These are phyloP conservation scores for Choiromyces venosus DNA, from an alignment of 495 filamentous ascomycete species.

Conservation along the genomic window DNA sequence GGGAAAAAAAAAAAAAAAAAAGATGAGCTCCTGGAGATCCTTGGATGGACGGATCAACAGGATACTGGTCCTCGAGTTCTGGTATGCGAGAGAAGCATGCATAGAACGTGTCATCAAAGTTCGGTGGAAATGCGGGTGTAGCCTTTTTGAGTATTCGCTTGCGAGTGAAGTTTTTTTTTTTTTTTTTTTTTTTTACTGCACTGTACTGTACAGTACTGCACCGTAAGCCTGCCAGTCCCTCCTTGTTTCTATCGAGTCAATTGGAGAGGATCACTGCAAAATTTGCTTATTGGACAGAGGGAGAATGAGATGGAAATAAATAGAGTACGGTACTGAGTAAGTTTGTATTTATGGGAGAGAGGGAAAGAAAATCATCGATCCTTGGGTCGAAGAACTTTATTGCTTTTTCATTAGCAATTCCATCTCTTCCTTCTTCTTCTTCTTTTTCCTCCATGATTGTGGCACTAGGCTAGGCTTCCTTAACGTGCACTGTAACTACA, in stretches of 20 bases:
- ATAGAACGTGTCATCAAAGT: slow-evolving; percentile 29
- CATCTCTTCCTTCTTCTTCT: too few species aligned
- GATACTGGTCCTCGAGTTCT: not conserved
- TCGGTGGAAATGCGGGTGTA: not conserved
- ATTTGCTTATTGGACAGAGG: not conserved
- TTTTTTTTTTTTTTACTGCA: too few species aligned
- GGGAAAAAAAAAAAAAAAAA: not conserved
- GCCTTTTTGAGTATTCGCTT: not conserved
- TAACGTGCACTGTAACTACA: not conserved
- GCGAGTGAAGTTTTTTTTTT: too few species aligned
- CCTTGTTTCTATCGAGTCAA: not conserved
- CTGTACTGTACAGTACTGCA: not conserved
- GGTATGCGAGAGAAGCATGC: slow-evolving; percentile 27
- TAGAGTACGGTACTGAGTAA: not conserved
- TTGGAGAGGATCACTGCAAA: not conserved
- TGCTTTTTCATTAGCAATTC: not conserved
- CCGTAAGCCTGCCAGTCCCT: not conserved
- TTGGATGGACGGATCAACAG: not conserved
- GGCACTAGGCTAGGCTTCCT: not conserved
- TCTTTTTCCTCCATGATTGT: not conserved
- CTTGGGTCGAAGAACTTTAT: not conserved
- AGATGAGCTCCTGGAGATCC: not conserved
- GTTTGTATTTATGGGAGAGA: not conserved
- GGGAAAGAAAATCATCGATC: not conserved
- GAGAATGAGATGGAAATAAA: not conserved